phyloP scores from a whole-genome alignment of 257 asterid genomes.

The Capsicum pubescens region DNA sequence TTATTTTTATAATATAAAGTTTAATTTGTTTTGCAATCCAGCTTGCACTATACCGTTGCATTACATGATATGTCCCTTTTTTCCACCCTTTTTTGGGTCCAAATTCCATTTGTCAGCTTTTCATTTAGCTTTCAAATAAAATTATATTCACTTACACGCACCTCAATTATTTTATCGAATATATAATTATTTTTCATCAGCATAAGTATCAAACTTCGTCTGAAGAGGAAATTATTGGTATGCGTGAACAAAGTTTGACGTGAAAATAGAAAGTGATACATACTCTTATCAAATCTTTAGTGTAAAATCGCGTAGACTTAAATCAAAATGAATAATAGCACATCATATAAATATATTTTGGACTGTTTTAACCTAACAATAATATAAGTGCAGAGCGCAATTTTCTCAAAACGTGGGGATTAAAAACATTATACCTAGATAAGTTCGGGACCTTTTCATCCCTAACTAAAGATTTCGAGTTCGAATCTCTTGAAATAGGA shows the following conservation, averaged over 20 bases:
- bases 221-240: no score
- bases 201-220: not conserved
- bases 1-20: not conserved
- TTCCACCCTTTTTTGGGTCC: not conserved
- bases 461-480: no score
- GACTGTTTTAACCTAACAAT: not conserved
- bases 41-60: constrained; percentile 24
- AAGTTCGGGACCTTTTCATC: no score
- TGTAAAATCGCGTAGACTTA: no score
- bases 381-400: no score
- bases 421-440: no score
- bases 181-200: not conserved
- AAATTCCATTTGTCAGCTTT: not conserved
- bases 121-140: not conserved
- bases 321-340: not conserved
- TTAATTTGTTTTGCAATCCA: not conserved
- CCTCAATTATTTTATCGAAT: fast-evolving
- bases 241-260: fast-evolving
- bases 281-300: no score
- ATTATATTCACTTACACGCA: not conserved
- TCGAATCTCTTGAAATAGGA: no score
- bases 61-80: not conserved
- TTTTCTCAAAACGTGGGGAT: no score
- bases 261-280: not conserved
- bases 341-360: not conserved